Conservation (phyloP, 2,329 filamentous ascomycete species). For the Aspergillus piperis region DNA sequence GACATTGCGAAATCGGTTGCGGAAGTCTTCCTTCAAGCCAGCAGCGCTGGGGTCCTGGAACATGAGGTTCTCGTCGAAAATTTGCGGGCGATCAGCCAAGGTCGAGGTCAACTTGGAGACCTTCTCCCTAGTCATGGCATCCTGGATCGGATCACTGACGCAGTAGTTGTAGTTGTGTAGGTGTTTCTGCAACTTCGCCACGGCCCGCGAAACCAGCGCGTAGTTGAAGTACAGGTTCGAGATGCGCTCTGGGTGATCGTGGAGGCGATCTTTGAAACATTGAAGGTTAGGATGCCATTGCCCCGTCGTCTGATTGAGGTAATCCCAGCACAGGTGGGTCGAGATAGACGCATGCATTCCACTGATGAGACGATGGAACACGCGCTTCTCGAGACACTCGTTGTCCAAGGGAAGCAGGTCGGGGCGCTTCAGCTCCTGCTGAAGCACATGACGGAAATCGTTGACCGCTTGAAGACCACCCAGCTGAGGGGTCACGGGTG, state of each 20-base stretch:
- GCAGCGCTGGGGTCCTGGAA: constrained; percentile 70
- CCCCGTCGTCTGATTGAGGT: constrained; percentile 91
- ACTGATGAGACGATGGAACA: constrained; percentile 92
- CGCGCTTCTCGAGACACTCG: constrained; percentile 96
- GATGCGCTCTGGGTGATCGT: constrained; percentile 82
- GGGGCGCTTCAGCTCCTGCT: constrained; percentile 46
- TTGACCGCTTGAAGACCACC: constrained; percentile 58
- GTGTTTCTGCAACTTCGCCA: constrained; percentile 84
- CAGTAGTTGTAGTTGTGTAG: constrained; percentile 88
- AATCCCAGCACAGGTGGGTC: constrained; percentile 93
- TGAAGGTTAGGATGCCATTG: constrained; percentile 86
- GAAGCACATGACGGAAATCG: constrained; percentile 63
- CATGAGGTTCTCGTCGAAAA: constrained; percentile 95
- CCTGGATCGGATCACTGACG: constrained; percentile 77
- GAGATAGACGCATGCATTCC: constrained; percentile 99
- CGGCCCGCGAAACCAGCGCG: constrained; percentile 85
- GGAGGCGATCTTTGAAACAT: constrained; percentile 86
- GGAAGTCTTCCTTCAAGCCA: constrained; percentile 92
- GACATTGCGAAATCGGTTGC: constrained; percentile 94
- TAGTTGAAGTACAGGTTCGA: constrained; percentile 99
- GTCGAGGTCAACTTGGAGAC: constrained; percentile 73
- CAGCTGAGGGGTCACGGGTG: constrained; percentile 34
- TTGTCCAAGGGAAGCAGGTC: constrained; percentile 75
- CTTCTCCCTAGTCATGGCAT: constrained; percentile 76
- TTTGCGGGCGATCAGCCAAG: constrained; percentile 67